Base-by-base conservation (phyloP, 805 yeast genomes). In the Yarrowia sp. region DNA sequence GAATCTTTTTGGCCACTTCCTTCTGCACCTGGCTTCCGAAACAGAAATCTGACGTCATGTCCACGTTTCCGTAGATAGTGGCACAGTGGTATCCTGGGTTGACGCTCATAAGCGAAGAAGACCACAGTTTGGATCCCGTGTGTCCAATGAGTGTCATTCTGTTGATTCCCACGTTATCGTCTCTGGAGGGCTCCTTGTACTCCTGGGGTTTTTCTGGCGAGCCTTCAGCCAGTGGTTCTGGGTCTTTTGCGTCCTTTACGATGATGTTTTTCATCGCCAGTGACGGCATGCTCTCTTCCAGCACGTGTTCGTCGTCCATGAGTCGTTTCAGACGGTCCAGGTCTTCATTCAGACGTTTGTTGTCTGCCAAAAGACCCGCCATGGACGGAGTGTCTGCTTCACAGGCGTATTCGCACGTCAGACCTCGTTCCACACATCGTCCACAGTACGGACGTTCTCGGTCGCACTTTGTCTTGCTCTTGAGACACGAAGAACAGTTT, bases 11-110 rank as follows among this genome's bases (percentile, higher is more conserved):
- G 12, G 1, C n/a, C 26, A 16, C n/a, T 9, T 28, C 26, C 5
- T 24, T 33, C 17, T 28, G 46, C n/a, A 21, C 63, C 4, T 16
- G n/a, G 7, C 41, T 26, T 14, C 63, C 63, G 6, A 58, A 58
- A 9, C 49, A 58, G 24, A 58, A 41, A 12, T 41, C 51, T 1
- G 63, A 58, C 14, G 63, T 58, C 40, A 58, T 22, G 16, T 58
- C 63, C 24, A 30, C 63, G n/a, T 58, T 58, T 41, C 51, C 51
- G 19, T 41, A 43, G n/a, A 43, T 22, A 1, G 51, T 41, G 12
- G 51, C 63, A 6, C 63, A 58, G 30, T 58, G 63, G 41, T 58
- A 58, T 10, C 63, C 63, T 11, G 63, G 63, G 24, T 58, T 58
- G 32, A 58, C 63, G 33, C 63, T 41, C 63, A 58, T 41, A 4